Conservation (phyloP, 2,329 filamentous ascomycete species). For the Cladosporium austrohemisphaericum region DNA sequence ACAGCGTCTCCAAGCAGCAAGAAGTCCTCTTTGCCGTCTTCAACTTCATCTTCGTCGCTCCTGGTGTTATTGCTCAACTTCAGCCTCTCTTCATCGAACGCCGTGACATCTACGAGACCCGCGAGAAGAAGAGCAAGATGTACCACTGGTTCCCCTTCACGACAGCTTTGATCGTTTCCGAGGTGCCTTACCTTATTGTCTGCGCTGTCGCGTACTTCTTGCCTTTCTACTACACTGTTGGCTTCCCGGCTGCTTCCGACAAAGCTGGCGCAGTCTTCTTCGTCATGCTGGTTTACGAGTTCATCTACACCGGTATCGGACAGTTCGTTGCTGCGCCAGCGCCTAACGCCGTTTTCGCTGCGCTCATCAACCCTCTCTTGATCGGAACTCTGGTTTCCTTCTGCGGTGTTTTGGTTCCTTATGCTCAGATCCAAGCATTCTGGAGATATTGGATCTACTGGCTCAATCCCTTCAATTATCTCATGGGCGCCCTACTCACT, state of each 20-base stretch:
- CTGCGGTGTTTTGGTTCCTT: conserved; percentile 36
- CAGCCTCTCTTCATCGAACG: conserved; percentile 58
- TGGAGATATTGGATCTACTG: conserved; percentile 44
- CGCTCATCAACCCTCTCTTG: conserved; percentile 41
- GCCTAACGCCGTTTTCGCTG: conserved; percentile 44
- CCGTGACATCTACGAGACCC: conserved; percentile 56
- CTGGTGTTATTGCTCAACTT: conserved; percentile 53
- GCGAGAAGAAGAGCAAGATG: conserved; percentile 61
- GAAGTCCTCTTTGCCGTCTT: conserved; percentile 32
- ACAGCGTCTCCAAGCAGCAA: conserved; percentile 36
- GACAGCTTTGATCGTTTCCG: conserved; percentile 65
- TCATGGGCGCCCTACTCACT: conserved; percentile 39
- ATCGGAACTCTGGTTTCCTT: conserved; percentile 32
- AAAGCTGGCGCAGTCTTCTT: conserved; percentile 48
- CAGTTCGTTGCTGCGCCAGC: conserved; percentile 52
- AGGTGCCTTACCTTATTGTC: conserved; percentile 63
- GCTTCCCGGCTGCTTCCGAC: conserved; percentile 41
- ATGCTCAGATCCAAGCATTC: conserved; percentile 32
- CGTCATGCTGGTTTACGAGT: conserved; percentile 55
- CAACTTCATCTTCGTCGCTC: conserved; percentile 36
- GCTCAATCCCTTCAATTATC: conserved; percentile 43
- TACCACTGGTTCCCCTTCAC: conserved; percentile 75
- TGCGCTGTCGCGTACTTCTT: conserved; percentile 54
- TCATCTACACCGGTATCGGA: conserved; percentile 52
- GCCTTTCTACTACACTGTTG: conserved; percentile 33